A percentile compares a stretch with the other conserved stretches of the same genome.
phyloP scores from a whole-genome alignment of 2,329 filamentous ascomycete species.

The Cercospora sp. region DNA sequence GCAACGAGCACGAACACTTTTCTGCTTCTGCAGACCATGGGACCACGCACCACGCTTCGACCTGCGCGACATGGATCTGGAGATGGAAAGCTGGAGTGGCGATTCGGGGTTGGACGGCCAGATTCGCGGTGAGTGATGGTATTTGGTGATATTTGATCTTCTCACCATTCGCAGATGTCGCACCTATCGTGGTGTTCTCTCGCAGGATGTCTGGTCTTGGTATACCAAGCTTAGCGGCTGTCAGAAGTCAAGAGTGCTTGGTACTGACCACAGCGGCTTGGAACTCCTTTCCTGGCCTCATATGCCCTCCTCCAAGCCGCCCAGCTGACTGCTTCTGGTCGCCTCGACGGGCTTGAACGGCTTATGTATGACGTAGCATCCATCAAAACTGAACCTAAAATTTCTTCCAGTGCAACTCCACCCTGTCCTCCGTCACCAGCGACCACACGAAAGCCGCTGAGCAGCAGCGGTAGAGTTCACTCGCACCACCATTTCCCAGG shows the following conservation, averaged over 20 bases:
- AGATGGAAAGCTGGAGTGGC: slow-evolving; percentile 5
- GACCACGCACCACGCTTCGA: background rate
- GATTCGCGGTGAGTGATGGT: background rate
- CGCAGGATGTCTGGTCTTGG: background rate
- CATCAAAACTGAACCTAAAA: background rate
- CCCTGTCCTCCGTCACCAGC: background rate
- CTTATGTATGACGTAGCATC: background rate
- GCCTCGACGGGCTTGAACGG: background rate
- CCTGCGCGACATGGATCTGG: background rate
- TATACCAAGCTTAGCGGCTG: slow-evolving; percentile 9
- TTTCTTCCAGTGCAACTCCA: background rate
- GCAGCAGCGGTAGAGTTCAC: background rate
- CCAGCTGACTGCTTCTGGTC: background rate
- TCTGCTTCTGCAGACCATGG: slow-evolving; percentile 5
- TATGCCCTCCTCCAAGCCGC: background rate
- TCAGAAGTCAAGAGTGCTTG: slow-evolving; percentile 13
- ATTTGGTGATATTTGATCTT: background rate
- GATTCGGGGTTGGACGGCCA: background rate
- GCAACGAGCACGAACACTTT: background rate
- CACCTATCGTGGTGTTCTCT: background rate
- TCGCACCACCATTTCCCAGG: background rate
- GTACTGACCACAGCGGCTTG: background rate
- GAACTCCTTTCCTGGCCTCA: background rate
- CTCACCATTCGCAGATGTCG: background rate
- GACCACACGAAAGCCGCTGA: background rate